These are phyloP conservation scores for Scedosporium minutisporum DNA, from an alignment of 2,329 filamentous ascomycete species.

Conservation along the genomic window DNA sequence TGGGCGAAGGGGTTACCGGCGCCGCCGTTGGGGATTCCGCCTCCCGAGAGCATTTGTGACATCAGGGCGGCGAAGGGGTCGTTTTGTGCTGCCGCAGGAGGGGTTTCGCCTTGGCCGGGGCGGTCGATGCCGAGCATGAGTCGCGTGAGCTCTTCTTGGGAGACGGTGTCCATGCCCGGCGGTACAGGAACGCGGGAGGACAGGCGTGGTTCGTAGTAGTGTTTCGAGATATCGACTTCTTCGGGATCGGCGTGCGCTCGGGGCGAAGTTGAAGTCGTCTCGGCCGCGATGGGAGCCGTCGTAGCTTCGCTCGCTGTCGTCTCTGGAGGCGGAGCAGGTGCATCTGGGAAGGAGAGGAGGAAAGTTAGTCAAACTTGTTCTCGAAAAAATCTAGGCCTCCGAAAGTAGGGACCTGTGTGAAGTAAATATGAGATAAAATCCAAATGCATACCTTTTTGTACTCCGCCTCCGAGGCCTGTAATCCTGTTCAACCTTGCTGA, in stretches of 20 bases:
- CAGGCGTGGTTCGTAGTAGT: constrained; percentile 49
- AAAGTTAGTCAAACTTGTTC: no score
- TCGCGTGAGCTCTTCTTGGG: constrained; percentile 53
- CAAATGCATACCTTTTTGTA: background rate
- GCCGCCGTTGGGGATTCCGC: constrained; percentile 26
- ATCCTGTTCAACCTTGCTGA: constrained; percentile 65
- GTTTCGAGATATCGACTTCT: constrained; percentile 70
- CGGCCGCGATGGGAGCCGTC: constrained; percentile 20
- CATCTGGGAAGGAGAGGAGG: background rate
- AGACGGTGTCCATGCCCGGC: constrained; percentile 28
- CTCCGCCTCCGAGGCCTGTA: constrained; percentile 36
- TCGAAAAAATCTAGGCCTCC: background rate
- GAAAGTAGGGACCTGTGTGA: no score
- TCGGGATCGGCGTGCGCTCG: constrained; percentile 50
- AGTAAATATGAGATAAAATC: no score
- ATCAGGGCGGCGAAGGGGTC: constrained; percentile 54
- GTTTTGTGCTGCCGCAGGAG: constrained; percentile 9
- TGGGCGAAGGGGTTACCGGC: constrained; percentile 12
- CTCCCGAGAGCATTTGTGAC: constrained; percentile 56
- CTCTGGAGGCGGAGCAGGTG: constrained; percentile 8
- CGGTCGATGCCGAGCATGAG: constrained; percentile 52
- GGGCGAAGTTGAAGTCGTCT: constrained; percentile 12
- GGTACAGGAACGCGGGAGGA: constrained; percentile 13
- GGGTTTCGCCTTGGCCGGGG: constrained; percentile 15
- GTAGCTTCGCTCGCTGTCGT: constrained; percentile 17